Base-by-base conservation (phyloP, 805 yeast species). In the Yamadazyma kitorensis region DNA sequence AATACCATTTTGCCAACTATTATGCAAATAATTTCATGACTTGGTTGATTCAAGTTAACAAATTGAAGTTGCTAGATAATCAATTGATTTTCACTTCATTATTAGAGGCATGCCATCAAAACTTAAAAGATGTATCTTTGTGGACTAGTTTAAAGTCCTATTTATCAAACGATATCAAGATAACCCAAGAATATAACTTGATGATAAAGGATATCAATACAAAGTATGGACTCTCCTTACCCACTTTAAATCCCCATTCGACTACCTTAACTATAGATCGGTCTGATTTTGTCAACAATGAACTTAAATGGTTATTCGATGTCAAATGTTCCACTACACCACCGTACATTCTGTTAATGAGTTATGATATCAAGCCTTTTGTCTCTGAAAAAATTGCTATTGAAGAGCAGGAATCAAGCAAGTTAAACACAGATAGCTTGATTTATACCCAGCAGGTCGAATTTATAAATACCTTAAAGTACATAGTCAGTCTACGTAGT, bases 1-100 rank as follows among this genome's bases (percentile, higher is more conserved):
- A 51, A 17, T 28, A 55, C 15, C 73, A 67, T 44, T 57, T 47
- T 38, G 64, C 68, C 24, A 67, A 66, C 41, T 67, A 67, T 41
- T 57, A 65, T 33, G 70, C 65, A 1, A 49, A 55, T 19, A 49
- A 47, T 31, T 61, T 51, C 29, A 34, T 64, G n/a, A 43, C 47
- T 14, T 64, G 70, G 70, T 33, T 50, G 5, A 39, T 54, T 4
- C 32, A 36, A 4, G 31, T 57, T 9, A 39, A 37, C 17, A 26
- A 18, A 33, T 17, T 29, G 11, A 6, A 4, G 8, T 29, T 17
- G 8, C 12, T 2, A 5, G 23, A 31, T 13, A n/a, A 13, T 29
- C 8, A 18, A 24, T 10, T 8, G 7, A 7, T 45, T 10, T 17
- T 31, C 3, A 24, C 28, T 3, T 7, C 16, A 3, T 34, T 55